Evolutionary conservation across 805 yeast genomes (phyloP).

Genomic region (Tetrapisispora nanseiensis): DNA sequence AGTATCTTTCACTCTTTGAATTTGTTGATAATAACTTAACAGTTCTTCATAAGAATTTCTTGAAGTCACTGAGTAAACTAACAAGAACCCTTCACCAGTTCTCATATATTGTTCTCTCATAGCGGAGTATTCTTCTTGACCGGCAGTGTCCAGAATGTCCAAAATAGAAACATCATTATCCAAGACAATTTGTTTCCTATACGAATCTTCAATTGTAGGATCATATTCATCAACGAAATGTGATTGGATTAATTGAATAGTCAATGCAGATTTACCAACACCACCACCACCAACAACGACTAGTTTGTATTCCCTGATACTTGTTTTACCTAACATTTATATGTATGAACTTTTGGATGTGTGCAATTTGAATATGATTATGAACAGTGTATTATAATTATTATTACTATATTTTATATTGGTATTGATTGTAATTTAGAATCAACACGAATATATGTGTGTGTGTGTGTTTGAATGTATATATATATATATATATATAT

Average conservation of each 20-base stretch:
- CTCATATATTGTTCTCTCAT: constrained; percentile 93
- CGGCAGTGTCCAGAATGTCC: constrained; percentile 95
- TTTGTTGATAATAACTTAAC: constrained; percentile 68
- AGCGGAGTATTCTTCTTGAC: constrained; percentile 93
- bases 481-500: no score
- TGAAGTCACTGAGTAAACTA: constrained; percentile 84
- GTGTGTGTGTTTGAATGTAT: no score
- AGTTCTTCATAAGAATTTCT: constrained; percentile 79
- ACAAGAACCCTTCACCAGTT: constrained; percentile 86
- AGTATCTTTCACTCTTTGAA: constrained; percentile 65
- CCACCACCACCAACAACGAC: constrained; percentile 99
- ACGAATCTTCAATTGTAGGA: constrained; percentile 92
- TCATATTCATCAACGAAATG: constrained; percentile 97
- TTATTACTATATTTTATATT: background rate
- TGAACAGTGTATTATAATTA: no score
- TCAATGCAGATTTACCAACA: constrained; percentile 94
- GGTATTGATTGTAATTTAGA: no score
- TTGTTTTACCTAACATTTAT: constrained; percentile 17
- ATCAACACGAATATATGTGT: no score
- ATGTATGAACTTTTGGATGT: background rate
- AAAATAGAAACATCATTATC: constrained; percentile 68
- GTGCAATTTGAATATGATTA: no score
- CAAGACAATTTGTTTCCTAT: constrained; percentile 77
- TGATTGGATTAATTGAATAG: constrained; percentile 88
- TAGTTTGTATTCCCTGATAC: constrained; percentile 70